phyloP scores from a whole-genome alignment of 164 flowering plant genomes.

The Magnolia kwangsiensis region DNA sequence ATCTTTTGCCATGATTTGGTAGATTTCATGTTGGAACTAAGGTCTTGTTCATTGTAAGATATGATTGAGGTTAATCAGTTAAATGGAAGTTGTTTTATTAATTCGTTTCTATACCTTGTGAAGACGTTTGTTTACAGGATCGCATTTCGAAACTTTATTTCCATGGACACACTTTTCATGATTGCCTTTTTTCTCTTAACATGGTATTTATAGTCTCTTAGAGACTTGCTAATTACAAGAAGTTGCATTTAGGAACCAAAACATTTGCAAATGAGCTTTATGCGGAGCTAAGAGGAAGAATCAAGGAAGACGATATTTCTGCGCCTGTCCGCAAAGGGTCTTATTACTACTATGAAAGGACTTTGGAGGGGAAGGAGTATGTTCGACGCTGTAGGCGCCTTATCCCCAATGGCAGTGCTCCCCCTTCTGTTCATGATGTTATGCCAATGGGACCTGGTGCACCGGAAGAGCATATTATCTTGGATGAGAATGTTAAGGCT shows the following conservation, averaged over 20 bases:
- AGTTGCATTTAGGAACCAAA: conserved; percentile 46
- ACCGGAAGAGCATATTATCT: conserved; percentile 69
- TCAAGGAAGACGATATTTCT: conserved; percentile 86
- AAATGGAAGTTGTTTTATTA: too few species aligned
- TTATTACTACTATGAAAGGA: conserved; percentile 71
- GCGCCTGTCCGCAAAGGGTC: conserved; percentile 67
- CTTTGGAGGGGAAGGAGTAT: conserved; percentile 78
- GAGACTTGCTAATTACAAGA: not conserved
- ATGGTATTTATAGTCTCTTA: not conserved
- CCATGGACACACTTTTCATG: not conserved
- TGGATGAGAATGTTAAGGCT: conserved; percentile 85
- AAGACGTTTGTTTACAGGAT: too few species aligned
- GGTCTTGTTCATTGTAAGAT: too few species aligned
- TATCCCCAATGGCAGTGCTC: conserved; percentile 26
- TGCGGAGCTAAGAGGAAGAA: conserved; percentile 71
- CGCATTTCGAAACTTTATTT: not conserved
- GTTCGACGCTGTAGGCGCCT: conserved; percentile 67
- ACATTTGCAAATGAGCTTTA: conserved; percentile 55
- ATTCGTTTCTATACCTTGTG: too few species aligned
- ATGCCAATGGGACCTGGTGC: conserved; percentile 75
- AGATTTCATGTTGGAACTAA: too few species aligned
- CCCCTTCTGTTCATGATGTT: conserved; percentile 55
- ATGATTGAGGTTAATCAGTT: too few species aligned
- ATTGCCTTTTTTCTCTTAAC: not conserved
- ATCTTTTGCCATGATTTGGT: too few species aligned